phyloP scores from a whole-genome alignment of 1,139 yeast species.

The Sporopachydermia cereana region DNA sequence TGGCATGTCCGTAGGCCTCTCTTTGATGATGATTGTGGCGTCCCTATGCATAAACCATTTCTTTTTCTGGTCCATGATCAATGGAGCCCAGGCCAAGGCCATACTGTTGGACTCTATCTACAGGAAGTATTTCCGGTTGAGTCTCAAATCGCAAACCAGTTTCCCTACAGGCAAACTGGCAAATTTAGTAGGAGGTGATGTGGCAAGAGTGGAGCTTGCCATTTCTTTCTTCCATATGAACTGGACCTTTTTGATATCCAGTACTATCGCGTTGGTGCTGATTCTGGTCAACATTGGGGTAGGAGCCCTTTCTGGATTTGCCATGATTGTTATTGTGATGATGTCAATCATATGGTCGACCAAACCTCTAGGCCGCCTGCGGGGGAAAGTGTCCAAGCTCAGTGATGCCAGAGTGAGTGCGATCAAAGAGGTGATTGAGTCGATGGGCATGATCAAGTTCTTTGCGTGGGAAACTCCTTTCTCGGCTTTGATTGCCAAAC shows the following conservation, averaged over 20 bases:
- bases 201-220: constrained; percentile 72
- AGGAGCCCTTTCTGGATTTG: constrained; percentile 56
- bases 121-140: constrained; percentile 51
- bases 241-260: constrained; percentile 50
- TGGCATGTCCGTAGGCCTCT: constrained; percentile 49
- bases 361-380: constrained; percentile 28
- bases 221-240: constrained; percentile 57
- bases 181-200: constrained; percentile 65
- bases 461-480: constrained; percentile 69
- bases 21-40: constrained; percentile 32
- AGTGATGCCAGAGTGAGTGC: constrained; percentile 49
- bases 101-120: constrained; percentile 55
- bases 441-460: constrained; percentile 57
- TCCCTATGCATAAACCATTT: constrained; percentile 51
- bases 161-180: constrained; percentile 63
- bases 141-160: constrained; percentile 45
- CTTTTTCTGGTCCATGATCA: constrained; percentile 46
- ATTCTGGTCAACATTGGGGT: constrained; percentile 64
- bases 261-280: constrained; percentile 48
- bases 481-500: constrained; percentile 32
- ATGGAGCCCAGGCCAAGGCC: constrained; percentile 61
- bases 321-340: constrained; percentile 27
- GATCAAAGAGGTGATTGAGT: constrained; percentile 52
- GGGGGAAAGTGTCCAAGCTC: no score
- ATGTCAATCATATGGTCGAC: constrained; percentile 23